Conservation (phyloP, 1,284 basidiomycete species). For the Puccinia novopanici region DNA sequence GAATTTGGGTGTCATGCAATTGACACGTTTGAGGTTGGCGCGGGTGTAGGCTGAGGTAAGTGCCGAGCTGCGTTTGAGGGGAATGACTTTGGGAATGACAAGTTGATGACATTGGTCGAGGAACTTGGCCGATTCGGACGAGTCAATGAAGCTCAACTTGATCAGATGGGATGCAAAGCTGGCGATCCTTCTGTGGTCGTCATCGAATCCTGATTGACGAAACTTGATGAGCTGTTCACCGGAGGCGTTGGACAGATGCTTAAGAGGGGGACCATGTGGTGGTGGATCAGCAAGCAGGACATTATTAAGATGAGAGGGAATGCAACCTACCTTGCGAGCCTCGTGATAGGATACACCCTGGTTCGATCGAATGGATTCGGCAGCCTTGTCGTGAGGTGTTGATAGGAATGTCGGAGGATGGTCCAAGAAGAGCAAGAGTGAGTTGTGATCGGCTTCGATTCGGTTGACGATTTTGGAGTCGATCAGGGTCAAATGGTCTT, state of each 20-base stretch:
- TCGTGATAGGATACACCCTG: too few species aligned
- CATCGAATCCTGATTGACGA: constrained; percentile 24
- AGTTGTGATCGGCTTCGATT: constrained; percentile 22
- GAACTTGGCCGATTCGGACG: neutral
- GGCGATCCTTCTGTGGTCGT: neutral
- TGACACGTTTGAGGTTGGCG: constrained; percentile 58
- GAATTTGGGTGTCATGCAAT: constrained; percentile 61
- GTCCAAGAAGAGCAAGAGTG: constrained; percentile 19
- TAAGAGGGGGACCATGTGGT: too few species aligned
- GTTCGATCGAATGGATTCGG: too few species aligned
- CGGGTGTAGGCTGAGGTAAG: neutral
- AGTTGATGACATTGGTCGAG: constrained; percentile 15
- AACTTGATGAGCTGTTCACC: constrained; percentile 12
- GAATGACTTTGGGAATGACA: neutral
- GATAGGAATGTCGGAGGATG: constrained; percentile 17
- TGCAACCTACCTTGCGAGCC: too few species aligned
- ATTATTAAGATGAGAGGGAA: too few species aligned
- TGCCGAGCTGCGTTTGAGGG: neutral
- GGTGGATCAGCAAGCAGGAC: too few species aligned
- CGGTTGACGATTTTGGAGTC: constrained; percentile 17
- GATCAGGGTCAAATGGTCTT: constrained; percentile 14
- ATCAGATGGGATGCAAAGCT: constrained; percentile 27
- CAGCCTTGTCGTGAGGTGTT: too few species aligned
- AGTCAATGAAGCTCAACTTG: constrained; percentile 5
- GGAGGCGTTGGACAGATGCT: too few species aligned